Evolutionary conservation across 768 basidiomycete genomes (phyloP).

Genomic region (Hypsizygus marmoreus): DNA sequence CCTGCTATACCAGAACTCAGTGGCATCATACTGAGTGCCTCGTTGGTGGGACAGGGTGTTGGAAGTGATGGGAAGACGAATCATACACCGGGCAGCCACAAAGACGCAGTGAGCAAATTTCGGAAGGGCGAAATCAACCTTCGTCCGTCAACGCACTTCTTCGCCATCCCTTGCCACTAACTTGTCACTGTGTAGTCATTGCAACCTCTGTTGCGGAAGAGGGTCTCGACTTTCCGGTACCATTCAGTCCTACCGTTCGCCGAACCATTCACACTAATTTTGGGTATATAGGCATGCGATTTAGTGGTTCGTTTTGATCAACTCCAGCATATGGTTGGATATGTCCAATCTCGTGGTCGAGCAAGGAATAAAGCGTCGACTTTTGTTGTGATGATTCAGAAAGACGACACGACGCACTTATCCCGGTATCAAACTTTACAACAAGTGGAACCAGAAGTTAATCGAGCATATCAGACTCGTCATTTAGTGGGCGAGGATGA

Average conservation of each 20-base stretch:
- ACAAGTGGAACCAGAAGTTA: slow-evolving; percentile 64
- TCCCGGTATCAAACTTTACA: slow-evolving; percentile 60
- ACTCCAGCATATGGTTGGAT: slow-evolving; percentile 81
- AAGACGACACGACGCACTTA: slow-evolving; percentile 55
- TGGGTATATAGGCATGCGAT: slow-evolving; percentile 71
- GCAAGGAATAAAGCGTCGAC: slow-evolving; percentile 76
- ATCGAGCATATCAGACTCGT: slow-evolving; percentile 59
- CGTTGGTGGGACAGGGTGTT: slow-evolving; percentile 73
- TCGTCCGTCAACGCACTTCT: too few species aligned
- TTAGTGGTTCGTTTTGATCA: slow-evolving; percentile 85
- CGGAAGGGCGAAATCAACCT: slow-evolving; percentile 66
- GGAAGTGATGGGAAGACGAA: slow-evolving; percentile 43
- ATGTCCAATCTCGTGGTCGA: slow-evolving; percentile 87
- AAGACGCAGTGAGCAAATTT: slow-evolving; percentile 66
- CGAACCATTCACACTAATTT: slow-evolving; percentile 5
- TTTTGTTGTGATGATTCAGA: slow-evolving; percentile 80
- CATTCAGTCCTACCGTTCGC: not conserved
- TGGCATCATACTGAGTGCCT: slow-evolving; percentile 58
- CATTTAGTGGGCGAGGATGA: slow-evolving; percentile 42
- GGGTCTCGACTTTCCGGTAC: slow-evolving; percentile 85
- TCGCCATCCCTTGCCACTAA: too few species aligned
- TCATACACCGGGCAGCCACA: slow-evolving; percentile 44
- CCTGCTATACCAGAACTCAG: slow-evolving; percentile 58
- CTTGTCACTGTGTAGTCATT: slow-evolving; percentile 49
- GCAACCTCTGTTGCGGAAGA: slow-evolving; percentile 91